Evolutionary conservation across 257 asterid species (phyloP), one percentile per base, ranked within the genome.

Genomic region (Salvia rosmarinus): DNA sequence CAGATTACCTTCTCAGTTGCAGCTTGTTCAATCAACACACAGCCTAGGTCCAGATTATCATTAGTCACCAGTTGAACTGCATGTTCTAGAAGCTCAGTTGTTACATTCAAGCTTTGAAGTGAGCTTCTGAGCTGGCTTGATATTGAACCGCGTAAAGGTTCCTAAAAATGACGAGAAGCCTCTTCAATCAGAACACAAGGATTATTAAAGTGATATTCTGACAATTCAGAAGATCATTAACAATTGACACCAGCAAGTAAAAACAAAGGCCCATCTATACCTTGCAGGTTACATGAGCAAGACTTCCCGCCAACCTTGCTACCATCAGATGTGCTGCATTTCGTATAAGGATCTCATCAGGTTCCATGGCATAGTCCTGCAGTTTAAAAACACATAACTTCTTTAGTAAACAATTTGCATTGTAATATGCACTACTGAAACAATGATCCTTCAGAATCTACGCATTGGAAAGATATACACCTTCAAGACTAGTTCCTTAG

Each of bases 281-380:
- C 99, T 95, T 95, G 97, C 98, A 95, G 40, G 98, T 95, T 52
- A 91, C 99, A 79, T 95, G 99, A 70, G 98, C 99, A 70, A 95
- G 86, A 83, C 99, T 89, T 77, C 99, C 99, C 0, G 99, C 96
- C 83, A 95, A 74, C 81, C 96, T 86, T n/a, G 99, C 98, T 19
- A 91, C 99, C 99, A 95, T 95, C 86, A 95, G 80, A 77, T 90
- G 97, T 64, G 98, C 98, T 64, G 98, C 98, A 79, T 87, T 95
- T 39, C 88, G 81, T 79, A 88, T 86, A 43, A 90, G 95, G 44
- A 90, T 91, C 83, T 91, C 99, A 85, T 95, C 98, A 1, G 94
- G 85, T 76, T 95, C 99, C 95, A 91, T 82, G 69, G 95, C 98
- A 80, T 91, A 91, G 82, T 95, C 99, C 99, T 95, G 83, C 40